Base-by-base conservation (phyloP, 2,329 filamentous ascomycete species). In the Fusarium floridanum region DNA sequence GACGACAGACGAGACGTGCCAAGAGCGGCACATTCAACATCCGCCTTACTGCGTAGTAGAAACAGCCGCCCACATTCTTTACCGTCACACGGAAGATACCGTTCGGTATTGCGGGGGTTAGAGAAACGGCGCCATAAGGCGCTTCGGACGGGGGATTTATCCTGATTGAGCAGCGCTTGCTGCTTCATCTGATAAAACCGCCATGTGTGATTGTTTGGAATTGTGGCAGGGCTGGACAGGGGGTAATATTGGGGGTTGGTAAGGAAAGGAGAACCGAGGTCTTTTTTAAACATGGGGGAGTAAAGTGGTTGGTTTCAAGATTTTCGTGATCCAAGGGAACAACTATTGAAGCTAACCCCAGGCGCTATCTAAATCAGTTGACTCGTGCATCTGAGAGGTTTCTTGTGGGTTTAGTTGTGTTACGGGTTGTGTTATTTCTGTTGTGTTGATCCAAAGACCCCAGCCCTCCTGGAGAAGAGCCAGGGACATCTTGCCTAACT, bases 1-100 rank as follows among this genome's bases (percentile, higher is more conserved):
- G 39, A 70, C 67, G 20, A 10, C 9, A n/a, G 22, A 4, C 61
- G 68, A 12, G 14, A 6, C 69, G 41, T 61, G 32, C 2, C 67
- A 66, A 70, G 68, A 61, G 36, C 66, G 61, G 61, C 48, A 55
- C 17, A 29, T 29, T 29, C 27, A 55, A 5, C 48, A 55, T 55
- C 48, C 48, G 48, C 27, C 48, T 32, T 11, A n/a, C 8, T 27
- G 1, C 27, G 27, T 27, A 27, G 27, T 27, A 27, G 27, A 20
- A 55, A 34, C 48, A 55, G 17, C 17, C 48, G 27, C 1, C n/a
- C 32, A 6, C 32, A 10, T 14, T 14, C 32, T 34, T 8, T 14
- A 10, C n/a, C 32, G 27, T 32, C 17, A 32, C 2, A 17, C 48
- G 48, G 48, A 34, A 32, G 1, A 55, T 32, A 6, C 48, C 48